Base-by-base conservation (phyloP, 225 moss, liverwort and hornwort species). In the Marchantia polymorpha region DNA sequence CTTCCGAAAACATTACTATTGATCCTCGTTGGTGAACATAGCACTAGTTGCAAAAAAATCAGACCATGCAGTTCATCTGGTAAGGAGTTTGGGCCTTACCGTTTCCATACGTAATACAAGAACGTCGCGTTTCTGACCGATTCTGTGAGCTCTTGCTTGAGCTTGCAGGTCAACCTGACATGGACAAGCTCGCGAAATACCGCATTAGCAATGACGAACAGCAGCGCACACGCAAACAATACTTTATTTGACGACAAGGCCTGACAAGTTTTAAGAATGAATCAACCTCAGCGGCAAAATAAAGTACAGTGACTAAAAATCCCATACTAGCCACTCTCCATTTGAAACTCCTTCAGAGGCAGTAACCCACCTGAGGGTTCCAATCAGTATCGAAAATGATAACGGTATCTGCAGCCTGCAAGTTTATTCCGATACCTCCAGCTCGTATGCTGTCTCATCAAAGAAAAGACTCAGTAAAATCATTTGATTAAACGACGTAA, bases 351-450 rank as follows among this genome's bases (percentile, higher is more conserved):
- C 61, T 10, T 22, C 7, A 22, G 12, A 27, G 7, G 27, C 8
- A 29, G 9, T 64, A 53, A 39, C 89, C 72, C 73, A 99, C 99
- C 99, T 99, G 99, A 77, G 99, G 99, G 82, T 99, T 99, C 99
- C 99, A 99, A 81, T 99, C 99, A 56, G 99, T 99, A 84, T 99
- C 99, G 85, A 99, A 99, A 74, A 99, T 99, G 56, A 99, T 94
- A 11, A 99, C 99, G 71, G 99, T 99, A 81, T 99, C 99, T 64
- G 99, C 99, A 75, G 99, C 95, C 90, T 99, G 99, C 83, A 99
- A 85, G 83, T 99, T 99, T 79, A 99, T 99, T 49, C 99, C 99
- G 79, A 99, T 93, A 22, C 99, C 99, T 85, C 99, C 99, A 75
- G 99, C 99, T 77, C 99, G 92, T 70, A 99, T 99, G 82, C 99